These are phyloP conservation scores for Cornus kousa DNA, from an alignment of 148 eudicot species.

Conservation along the genomic window DNA sequence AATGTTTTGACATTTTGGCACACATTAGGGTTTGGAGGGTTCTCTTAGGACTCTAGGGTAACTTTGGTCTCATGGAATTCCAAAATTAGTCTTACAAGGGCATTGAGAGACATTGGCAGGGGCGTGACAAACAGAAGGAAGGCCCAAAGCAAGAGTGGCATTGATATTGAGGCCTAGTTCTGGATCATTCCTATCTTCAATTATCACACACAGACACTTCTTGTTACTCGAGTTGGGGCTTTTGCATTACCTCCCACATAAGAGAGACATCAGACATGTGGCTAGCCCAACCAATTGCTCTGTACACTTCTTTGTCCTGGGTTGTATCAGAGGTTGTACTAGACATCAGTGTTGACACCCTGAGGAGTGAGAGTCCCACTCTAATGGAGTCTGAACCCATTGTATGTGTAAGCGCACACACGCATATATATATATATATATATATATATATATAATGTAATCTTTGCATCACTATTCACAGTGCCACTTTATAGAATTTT, in stretches of 20 bases:
- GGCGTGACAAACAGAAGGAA: constrained; percentile 45
- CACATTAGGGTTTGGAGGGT: too few species aligned
- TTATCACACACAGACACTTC: constrained; percentile 46
- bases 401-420: background rate
- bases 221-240: constrained; percentile 41
- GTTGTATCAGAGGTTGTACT: constrained; percentile 18
- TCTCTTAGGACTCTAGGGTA: too few species aligned
- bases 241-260: constrained; percentile 43
- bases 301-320: constrained; percentile 46
- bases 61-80: too few species aligned
- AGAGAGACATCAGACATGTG: constrained; percentile 49
- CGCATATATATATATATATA: too few species aligned
- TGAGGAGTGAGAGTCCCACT: background rate
- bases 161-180: constrained; percentile 44
- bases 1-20: too few species aligned
- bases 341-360: background rate
- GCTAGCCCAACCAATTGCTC: constrained; percentile 39
- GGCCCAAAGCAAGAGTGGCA: constrained; percentile 45
- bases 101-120: constrained; percentile 54
- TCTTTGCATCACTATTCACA: background rate
- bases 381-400: background rate
- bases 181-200: constrained; percentile 51
- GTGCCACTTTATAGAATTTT: background rate
- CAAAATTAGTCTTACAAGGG: constrained; percentile 57
- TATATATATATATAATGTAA: too few species aligned